These are phyloP conservation scores for Colletotrichum trifolii DNA, from an alignment of 2,329 filamentous ascomycete genomes.

Conservation along the genomic window DNA sequence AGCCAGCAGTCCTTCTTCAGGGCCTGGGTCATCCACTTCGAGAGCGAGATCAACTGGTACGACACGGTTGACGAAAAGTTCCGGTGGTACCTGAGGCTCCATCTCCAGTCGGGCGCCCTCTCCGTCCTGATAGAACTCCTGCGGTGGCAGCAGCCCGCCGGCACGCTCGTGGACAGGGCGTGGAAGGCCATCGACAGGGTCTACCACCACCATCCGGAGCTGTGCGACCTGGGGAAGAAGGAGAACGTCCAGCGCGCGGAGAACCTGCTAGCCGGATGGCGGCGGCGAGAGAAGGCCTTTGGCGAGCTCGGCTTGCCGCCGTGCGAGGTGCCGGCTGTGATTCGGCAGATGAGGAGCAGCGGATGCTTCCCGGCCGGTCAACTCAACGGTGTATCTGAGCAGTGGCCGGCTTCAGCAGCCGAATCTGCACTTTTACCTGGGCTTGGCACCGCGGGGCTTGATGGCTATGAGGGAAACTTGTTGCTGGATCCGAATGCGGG, in stretches of 20 bases:
- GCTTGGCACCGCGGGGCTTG: not conserved
- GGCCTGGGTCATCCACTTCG: constrained; percentile 59
- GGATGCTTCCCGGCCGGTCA: constrained; percentile 22
- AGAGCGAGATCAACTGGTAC: constrained; percentile 59
- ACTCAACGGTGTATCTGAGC: not conserved
- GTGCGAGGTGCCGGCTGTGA: constrained; percentile 56
- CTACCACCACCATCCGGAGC: constrained; percentile 61
- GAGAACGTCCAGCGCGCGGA: constrained; percentile 56
- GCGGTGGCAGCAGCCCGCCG: constrained; percentile 57
- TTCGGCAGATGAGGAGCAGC: constrained; percentile 55
- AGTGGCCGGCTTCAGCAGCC: not conserved
- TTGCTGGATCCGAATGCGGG: not conserved
- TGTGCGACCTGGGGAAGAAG: constrained; percentile 60
- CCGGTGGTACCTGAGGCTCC: constrained; percentile 63
- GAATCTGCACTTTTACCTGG: constrained; percentile 1
- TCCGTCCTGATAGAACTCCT: constrained; percentile 66
- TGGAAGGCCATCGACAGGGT: constrained; percentile 60
- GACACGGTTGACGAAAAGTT: constrained; percentile 58
- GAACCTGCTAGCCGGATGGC: constrained; percentile 64
- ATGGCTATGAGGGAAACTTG: not conserved
- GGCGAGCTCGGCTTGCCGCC: constrained; percentile 46
- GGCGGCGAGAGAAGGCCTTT: constrained; percentile 56
- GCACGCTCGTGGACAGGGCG: constrained; percentile 62
- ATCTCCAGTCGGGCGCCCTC: constrained; percentile 68
- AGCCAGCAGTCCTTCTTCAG: constrained; percentile 67